Conservation (phyloP, 495 filamentous ascomycete genomes). For the Trichoderma orchidacearum region DNA sequence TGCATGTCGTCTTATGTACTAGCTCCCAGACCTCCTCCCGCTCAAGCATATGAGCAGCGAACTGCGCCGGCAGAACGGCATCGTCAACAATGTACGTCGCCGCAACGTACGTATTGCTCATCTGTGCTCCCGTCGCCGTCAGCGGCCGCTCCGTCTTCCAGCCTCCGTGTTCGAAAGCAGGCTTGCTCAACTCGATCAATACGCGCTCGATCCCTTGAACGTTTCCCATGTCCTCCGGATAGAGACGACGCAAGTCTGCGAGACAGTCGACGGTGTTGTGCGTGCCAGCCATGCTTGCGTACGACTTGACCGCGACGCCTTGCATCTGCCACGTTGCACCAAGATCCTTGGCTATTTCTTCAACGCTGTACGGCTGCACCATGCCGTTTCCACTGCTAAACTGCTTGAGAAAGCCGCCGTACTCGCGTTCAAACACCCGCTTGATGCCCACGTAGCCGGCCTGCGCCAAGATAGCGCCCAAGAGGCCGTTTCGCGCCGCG, state of each 20-base stretch:
- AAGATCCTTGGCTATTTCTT: constrained; percentile 20
- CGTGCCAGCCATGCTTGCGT: constrained; percentile 25
- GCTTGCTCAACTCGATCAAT: constrained; percentile 15
- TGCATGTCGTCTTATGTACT: constrained; percentile 22
- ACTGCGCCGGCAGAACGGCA: constrained; percentile 20
- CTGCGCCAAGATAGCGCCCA: constrained; percentile 23
- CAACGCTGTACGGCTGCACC: constrained; percentile 13
- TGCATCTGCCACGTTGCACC: constrained; percentile 24
- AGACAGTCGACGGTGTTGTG: constrained; percentile 21
- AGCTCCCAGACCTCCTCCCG: constrained; percentile 24
- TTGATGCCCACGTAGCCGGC: constrained; percentile 29
- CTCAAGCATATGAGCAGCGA: constrained; percentile 17
- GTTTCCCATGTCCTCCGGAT: constrained; percentile 11
- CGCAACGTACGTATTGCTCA: constrained; percentile 27
- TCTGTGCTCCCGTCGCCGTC: constrained; percentile 25
- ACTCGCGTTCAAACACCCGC: constrained; percentile 26
- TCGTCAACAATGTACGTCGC: constrained; percentile 27
- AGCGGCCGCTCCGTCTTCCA: constrained; percentile 23
- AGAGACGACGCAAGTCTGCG: constrained; percentile 10
- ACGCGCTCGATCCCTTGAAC: constrained; percentile 12
- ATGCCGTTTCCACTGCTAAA: constrained; percentile 21
- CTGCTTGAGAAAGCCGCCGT: constrained; percentile 27
- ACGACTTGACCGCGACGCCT: constrained; percentile 22
- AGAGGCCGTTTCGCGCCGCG: constrained; percentile 28
- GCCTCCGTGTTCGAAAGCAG: constrained; percentile 22